Base-by-base conservation (phyloP, 2,329 filamentous ascomycete genomes). In the Talaromyces sp. region DNA sequence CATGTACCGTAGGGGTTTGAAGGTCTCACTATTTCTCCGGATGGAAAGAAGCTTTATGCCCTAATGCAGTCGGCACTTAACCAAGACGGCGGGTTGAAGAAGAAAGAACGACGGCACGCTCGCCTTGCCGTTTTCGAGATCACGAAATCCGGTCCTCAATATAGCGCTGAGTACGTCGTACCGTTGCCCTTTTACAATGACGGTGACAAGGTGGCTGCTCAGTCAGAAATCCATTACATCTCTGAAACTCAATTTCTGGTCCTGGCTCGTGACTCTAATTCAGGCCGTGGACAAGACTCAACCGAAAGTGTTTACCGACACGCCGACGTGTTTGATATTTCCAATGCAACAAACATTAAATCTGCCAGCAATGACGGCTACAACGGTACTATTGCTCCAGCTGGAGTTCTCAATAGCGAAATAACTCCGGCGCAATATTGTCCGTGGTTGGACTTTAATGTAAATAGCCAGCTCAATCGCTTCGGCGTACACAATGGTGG, bases 401-500 rank as follows among this genome's bases (percentile, higher is more conserved):
- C 70, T 1, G 87, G 87, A 4, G 73, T 77, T 3, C 74, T 91
- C 9, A 77, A 84, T 12, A 56, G 70, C 0, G 80, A 73, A 12
- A 82, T 90, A 64, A 81, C 74, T 2, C 78, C 85, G 0, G 86
- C 85, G 0, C 76, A 76, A 31, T 88, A 89, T 67, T 91, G 88
- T 69, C 69, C 81, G 0, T 91, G 87, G 75, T 68, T 91, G 32
- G 85, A 90, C 67, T 87, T 83, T 70, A 91, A 91, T 69, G 77
- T 86, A 62, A 86, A 88, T 64, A 68, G 75, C 1, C 81, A 91
- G 73, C 77, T 91, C 24, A 81, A 79, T 43, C 81, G 83, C 21
- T 91, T 91, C 64, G 83, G 85, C 0, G 72, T 89, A 3, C 86
- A 88, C 66, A 91, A 91, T 65, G 88, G 88, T 2, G 88, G 86